phyloP scores from a whole-genome alignment of 495 filamentous ascomycete genomes.

The Entonaema liquescens region DNA sequence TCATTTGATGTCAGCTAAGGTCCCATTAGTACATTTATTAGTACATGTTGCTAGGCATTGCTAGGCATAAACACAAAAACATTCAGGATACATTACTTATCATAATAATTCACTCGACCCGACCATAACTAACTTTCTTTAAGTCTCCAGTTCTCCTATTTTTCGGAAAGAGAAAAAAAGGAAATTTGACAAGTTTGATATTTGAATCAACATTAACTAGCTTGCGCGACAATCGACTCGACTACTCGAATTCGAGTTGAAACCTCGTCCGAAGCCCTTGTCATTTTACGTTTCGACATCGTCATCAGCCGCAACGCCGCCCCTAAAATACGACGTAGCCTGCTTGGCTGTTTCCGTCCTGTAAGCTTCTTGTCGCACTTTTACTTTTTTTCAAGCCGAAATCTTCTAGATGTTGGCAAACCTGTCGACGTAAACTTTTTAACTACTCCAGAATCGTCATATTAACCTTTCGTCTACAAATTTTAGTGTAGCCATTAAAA shows the following conservation, averaged over 20 bases:
- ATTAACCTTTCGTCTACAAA: conserved; percentile 26
- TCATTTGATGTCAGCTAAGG: conserved; percentile 25
- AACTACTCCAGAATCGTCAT: neutral
- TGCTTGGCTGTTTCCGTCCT: conserved; percentile 34
- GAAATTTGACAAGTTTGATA: neutral
- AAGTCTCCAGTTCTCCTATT: neutral
- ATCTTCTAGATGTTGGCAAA: conserved; percentile 21
- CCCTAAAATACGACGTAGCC: conserved; percentile 38
- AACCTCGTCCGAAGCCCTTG: conserved; percentile 2
- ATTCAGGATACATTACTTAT: conserved; percentile 1
- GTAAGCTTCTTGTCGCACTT: conserved; percentile 22
- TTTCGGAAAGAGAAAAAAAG: neutral
- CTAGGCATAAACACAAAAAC: conserved; percentile 19
- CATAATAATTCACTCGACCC: conserved; percentile 4
- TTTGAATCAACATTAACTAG: conserved; percentile 5
- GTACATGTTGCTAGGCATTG: conserved; percentile 13
- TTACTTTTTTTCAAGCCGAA: conserved; percentile 16
- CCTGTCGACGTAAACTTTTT: conserved; percentile 11
- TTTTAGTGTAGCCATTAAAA: conserved; percentile 13
- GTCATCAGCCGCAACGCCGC: conserved; percentile 35
- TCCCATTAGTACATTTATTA: conserved; percentile 7
- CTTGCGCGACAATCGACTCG: neutral
- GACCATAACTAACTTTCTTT: neutral
- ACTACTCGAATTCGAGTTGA: conserved; percentile 3
- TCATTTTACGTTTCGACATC: conserved; percentile 16